Base-by-base conservation (phyloP, 108 stramenopile species). In the Fragilaria radians region DNA sequence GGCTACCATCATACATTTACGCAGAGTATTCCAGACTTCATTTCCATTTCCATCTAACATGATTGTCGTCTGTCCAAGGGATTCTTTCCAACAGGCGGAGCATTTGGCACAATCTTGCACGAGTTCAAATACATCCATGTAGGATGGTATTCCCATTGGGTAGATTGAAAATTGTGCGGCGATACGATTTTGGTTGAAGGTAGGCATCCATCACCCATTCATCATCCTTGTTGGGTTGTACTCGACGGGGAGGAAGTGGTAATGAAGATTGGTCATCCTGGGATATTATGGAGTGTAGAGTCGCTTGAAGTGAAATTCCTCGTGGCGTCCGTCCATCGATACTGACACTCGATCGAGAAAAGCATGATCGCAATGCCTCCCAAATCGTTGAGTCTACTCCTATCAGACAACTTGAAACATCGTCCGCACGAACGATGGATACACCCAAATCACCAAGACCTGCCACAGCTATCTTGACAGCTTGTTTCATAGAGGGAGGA, bases 11-110 rank as follows among this genome's bases (percentile, higher is more conserved):
- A 60, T 46, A 25, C 59, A 46, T 14, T 24, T 19, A 9, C 59
- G 59, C 34, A 60, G 59, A 7, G 46, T 42, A 50, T 60, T 42
- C 23, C 42, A 60, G 3, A 60, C 59, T 50, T 60, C 32, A 47
- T 50, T 50, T 18, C 59, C 59, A 46, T 60, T 18, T 4, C 59
- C 59, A 50, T 60, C 59, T 5, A 60, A 42, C 59, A 60, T 60
- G 33, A 42, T 19, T n/a, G 42, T 29, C 42, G 46, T 19, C 14
- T 60, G 33, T 5, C 29, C 29, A 4, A 46, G 4, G 4, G 5
- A 33, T 4, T 17, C 7, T 25, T 49, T 50, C 48, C 46, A 60
- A n/a, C 23, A 24, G 7, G 59, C 5, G 24, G 14, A 49, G 23
- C 34, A 25, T 27, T 60, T 60, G 22, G 59, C 59, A 47, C 25